Percentiles rank a stretch among this genome's conserved stretches.
phyloP scores from a whole-genome alignment of 2,329 filamentous ascomycete species.

The Fusarium pseudonygamai region DNA sequence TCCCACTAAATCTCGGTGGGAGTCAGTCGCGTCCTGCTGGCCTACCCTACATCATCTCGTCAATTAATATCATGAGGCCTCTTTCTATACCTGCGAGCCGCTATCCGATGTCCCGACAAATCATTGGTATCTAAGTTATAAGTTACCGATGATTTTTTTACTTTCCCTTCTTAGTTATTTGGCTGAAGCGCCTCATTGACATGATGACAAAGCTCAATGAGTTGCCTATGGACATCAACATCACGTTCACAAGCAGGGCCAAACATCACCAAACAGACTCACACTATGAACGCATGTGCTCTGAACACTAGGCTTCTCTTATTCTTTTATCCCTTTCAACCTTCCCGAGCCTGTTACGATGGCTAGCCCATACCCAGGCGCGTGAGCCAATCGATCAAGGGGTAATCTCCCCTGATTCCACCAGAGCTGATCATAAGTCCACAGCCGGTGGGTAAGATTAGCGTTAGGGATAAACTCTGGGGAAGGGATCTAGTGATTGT shows the following conservation, averaged over 20 bases:
- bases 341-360: fast-evolving
- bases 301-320: neutral
- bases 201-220: too few species aligned
- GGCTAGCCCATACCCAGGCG: fast-evolving
- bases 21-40: neutral
- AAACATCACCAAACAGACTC: too few species aligned
- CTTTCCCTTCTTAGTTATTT: fast-evolving
- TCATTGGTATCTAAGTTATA: too few species aligned
- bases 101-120: neutral
- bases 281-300: fast-evolving
- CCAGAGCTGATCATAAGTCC: neutral
- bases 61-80: neutral
- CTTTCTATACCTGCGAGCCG: neutral
- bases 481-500: neutral
- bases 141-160: fast-evolving
- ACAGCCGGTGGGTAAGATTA: neutral
- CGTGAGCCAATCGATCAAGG: neutral
- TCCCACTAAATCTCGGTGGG: neutral
- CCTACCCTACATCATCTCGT: neutral
- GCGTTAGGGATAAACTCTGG: neutral
- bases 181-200: fast-evolving
- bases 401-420: neutral
- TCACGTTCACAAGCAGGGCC: fast-evolving
- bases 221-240: fast-evolving
- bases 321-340: neutral